Evolutionary conservation across 139 green algal genomes (phyloP).

Genomic region (Marvania coccoides): DNA sequence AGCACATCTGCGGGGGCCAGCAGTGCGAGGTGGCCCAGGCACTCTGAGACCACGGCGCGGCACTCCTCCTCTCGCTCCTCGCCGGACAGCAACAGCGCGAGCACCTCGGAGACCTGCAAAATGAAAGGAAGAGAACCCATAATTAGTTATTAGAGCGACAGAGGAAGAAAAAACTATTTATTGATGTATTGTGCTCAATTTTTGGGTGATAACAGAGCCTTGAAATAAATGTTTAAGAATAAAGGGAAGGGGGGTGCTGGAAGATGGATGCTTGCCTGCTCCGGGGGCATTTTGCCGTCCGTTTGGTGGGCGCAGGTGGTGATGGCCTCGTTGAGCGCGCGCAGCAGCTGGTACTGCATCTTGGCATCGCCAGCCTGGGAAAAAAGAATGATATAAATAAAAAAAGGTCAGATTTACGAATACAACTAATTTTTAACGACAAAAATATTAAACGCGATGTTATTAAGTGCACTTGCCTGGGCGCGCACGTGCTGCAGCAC

Average conservation of each 20-base stretch:
- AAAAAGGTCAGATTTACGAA: background rate
- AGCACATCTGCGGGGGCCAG: conserved; percentile 50
- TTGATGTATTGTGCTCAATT: too few relatives aligned
- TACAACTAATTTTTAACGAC: background rate
- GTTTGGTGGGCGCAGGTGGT: conserved; percentile 30
- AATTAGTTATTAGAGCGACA: too few relatives aligned
- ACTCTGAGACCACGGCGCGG: conserved; percentile 86
- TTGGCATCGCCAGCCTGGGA: conserved; percentile 12
- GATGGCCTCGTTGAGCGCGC: conserved; percentile 81
- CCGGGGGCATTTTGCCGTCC: background rate
- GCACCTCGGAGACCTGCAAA: conserved; percentile 31
- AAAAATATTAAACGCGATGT: background rate
- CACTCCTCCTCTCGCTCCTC: conserved; percentile 82
- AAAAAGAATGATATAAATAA: background rate
- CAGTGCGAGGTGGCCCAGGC: conserved; percentile 76
- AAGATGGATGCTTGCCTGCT: too few relatives aligned
- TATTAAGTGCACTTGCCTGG: conserved; percentile 19
- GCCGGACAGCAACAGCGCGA: conserved; percentile 66
- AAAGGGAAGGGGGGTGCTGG: too few relatives aligned
- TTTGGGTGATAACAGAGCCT: too few relatives aligned
- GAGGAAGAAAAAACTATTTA: too few relatives aligned
- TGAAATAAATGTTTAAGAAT: too few relatives aligned
- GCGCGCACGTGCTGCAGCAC: conserved; percentile 55
- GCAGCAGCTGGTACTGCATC: conserved; percentile 61
- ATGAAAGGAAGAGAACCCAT: too few relatives aligned